phyloP scores from a whole-genome alignment of 164 flowering plant species.

The Magnolia officinalis region DNA sequence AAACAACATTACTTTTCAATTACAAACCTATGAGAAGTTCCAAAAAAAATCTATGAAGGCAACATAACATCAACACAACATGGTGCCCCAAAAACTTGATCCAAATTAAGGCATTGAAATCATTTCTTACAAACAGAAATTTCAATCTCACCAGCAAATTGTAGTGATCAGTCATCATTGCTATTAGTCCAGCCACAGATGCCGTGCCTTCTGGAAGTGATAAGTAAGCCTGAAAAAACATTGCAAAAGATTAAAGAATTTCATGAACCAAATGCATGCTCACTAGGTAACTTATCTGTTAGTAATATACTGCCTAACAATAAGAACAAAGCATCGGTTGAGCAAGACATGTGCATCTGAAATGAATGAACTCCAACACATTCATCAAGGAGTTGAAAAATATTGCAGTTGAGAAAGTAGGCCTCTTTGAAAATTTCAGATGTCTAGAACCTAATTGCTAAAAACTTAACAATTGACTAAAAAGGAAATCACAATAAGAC shows the following conservation, averaged over 20 bases:
- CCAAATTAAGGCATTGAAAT: too few relatives aligned
- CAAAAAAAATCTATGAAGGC: too few relatives aligned
- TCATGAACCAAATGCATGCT: background rate
- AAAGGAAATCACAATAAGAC: background rate
- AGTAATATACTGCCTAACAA: background rate
- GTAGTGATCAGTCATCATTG: slow-evolving; percentile 99
- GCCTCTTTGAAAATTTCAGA: background rate
- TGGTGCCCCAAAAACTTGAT: too few relatives aligned
- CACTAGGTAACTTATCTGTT: background rate
- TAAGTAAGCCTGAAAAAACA: slow-evolving; percentile 71
- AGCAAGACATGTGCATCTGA: too few relatives aligned
- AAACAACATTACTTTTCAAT: too few relatives aligned
- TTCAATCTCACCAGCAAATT: slow-evolving; percentile 61
- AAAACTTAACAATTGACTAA: background rate
- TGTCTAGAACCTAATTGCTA: background rate
- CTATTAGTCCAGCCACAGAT: slow-evolving; percentile 84
- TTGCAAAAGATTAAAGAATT: background rate
- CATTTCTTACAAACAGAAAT: background rate
- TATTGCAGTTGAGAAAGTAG: background rate
- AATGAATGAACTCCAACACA: too few relatives aligned
- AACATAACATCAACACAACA: too few relatives aligned
- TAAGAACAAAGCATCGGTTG: background rate
- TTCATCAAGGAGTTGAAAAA: background rate
- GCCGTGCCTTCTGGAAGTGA: slow-evolving; percentile 95
- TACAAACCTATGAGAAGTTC: too few relatives aligned